Conservation (phyloP, 2,329 filamentous ascomycete species). For the Aspergillus sergii region DNA sequence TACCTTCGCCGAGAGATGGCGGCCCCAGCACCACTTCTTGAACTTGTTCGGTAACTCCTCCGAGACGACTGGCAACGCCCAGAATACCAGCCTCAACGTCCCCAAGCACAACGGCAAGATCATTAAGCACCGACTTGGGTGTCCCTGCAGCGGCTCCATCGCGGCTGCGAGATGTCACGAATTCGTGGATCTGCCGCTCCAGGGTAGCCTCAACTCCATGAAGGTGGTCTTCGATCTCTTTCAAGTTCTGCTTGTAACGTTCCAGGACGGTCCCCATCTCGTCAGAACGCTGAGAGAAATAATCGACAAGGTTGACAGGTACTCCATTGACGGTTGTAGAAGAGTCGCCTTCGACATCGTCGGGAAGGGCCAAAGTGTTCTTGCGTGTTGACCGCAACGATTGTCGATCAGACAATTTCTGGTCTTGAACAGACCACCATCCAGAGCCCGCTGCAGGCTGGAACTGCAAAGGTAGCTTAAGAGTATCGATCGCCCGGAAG, state of each 20-base stretch:
- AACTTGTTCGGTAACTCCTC: constrained; percentile 61
- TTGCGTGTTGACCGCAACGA: constrained; percentile 44
- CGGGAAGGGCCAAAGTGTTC: constrained; percentile 51
- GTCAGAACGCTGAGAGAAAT: constrained; percentile 65
- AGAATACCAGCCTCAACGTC: constrained; percentile 69
- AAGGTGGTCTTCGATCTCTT: constrained; percentile 67
- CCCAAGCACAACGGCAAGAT: constrained; percentile 60
- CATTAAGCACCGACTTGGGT: constrained; percentile 47
- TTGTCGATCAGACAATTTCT: constrained; percentile 41
- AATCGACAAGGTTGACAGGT: constrained; percentile 63
- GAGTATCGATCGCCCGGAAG: constrained; percentile 73
- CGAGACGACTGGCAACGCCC: constrained; percentile 64
- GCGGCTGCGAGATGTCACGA: constrained; percentile 46
- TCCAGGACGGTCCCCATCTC: constrained; percentile 63
- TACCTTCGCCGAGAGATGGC: constrained; percentile 29
- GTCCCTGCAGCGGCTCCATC: constrained; percentile 45
- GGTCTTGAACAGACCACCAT: constrained; percentile 45
- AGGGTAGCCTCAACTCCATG: constrained; percentile 64
- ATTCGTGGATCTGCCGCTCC: constrained; percentile 62
- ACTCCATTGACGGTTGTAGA: constrained; percentile 51
- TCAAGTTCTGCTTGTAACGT: constrained; percentile 60
- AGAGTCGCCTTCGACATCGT: constrained; percentile 45
- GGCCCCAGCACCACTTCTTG: constrained; percentile 58
- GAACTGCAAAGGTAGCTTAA: constrained; percentile 68
- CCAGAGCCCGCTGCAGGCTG: constrained; percentile 51